A percentile compares a stretch with the other conserved stretches of the same genome.
phyloP scores from a whole-genome alignment of 176 grass and related monocot genomes.

The Lolium perenne region DNA sequence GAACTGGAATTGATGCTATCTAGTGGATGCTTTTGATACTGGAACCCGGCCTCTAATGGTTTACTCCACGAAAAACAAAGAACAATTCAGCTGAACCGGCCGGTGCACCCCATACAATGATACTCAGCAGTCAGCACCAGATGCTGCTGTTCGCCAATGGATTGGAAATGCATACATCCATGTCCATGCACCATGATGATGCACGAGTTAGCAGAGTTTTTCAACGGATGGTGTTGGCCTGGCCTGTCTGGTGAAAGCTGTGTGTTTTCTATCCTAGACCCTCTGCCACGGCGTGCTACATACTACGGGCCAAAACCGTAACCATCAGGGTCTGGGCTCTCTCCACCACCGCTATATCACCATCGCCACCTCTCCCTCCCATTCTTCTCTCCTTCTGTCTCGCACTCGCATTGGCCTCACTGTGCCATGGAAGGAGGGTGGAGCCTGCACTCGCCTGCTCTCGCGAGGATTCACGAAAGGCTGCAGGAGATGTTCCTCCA shows the following conservation, averaged over 20 bases:
- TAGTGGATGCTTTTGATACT: no score
- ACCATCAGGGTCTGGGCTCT: constrained; percentile 9
- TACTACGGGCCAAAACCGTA: constrained; percentile 40
- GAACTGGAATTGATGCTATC: no score
- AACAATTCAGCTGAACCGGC: no score
- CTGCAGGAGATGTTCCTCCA: background rate
- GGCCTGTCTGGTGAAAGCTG: background rate
- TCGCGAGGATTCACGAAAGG: background rate
- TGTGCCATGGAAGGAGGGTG: constrained; percentile 14
- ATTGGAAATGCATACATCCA: no score
- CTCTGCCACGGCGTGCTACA: background rate
- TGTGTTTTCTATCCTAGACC: background rate
- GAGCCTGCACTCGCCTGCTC: constrained; percentile 4
- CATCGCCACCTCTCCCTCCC: constrained; percentile 14
- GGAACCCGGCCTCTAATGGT: no score
- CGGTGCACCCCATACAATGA: no score
- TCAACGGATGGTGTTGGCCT: background rate
- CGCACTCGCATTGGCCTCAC: background rate
- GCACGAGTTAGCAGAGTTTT: background rate
- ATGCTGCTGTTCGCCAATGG: no score
- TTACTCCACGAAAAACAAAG: no score
- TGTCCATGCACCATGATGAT: background rate
- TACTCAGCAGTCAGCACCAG: no score
- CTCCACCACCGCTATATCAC: background rate
- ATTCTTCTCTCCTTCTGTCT: background rate